Evolutionary conservation across 2,329 filamentous ascomycete genomes (phyloP), one percentile per base, ranked within the genome.

Genomic region (Sporothrix luriei): DNA sequence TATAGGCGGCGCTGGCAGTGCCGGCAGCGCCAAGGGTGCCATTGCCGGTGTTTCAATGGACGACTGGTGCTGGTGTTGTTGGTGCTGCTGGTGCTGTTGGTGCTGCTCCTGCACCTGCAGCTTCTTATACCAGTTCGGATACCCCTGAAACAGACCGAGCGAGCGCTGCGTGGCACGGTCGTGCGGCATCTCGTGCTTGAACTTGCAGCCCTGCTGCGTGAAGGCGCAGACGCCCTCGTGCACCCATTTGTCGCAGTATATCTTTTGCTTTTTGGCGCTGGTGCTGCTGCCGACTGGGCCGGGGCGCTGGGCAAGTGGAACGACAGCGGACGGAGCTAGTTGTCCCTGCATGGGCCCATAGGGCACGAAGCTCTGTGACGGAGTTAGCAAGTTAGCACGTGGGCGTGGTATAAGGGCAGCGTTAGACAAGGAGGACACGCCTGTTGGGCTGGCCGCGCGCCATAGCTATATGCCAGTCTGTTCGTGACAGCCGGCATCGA

Each of bases 181-280:
- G 33, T 81, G 79, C 0, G 94, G 94, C 91, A 97, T 97, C 77
- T 95, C 91, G 78, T 97, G 94, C 80, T 93, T 94, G 82, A 89
- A 97, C 73, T 90, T 88, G 81, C 94, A 97, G 0, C 94, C 93
- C 76, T 94, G 90, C 77, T 96, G 92, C 3, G 86, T 89, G 78
- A 92, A 97, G 72, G 91, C 91, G 77, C 94, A 97, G 55, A 91
- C 88, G 24, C 93, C 93, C 70, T 91, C 90, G 74, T 92, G 89
- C 68, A 97, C 90, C 93, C 93, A 97, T 78, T 94, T 92, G 70
- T 93, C 92, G 79, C 93, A 97, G 78, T 91, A 97, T 29, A 90
- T 82, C 77, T 97, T 97, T 70, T 78, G 77, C 29, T 77, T 77
- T 75, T 85, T 87, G 6, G 54, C 78, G 76, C 13, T 38, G 29